Conservation (phyloP, 208 protist species). For the Leishmania aethiopica region DNA sequence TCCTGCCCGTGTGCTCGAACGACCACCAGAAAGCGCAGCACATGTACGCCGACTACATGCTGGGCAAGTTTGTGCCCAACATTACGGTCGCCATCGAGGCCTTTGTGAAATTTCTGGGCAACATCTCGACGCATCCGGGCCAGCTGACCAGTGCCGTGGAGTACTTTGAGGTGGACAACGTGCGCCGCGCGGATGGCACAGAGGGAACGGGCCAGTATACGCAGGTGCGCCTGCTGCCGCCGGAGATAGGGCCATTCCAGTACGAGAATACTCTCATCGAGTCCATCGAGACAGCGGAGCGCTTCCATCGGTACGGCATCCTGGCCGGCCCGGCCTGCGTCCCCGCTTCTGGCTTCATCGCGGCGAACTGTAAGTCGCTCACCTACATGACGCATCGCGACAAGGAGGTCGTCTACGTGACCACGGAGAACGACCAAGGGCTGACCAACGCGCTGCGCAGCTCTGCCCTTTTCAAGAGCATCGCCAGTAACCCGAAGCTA, state of each 20-base stretch:
- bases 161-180: constrained; percentile 50
- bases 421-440: constrained; percentile 57
- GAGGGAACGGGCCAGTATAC: constrained; percentile 49
- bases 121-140: constrained; percentile 43
- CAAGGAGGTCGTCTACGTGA: constrained; percentile 69
- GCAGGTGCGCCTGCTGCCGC: constrained; percentile 73
- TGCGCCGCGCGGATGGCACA: constrained; percentile 23
- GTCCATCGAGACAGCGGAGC: constrained; percentile 60
- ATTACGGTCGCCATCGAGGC: constrained; percentile 77
- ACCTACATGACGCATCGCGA: constrained; percentile 65
- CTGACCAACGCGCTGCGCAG: constrained; percentile 41
- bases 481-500: constrained; percentile 52
- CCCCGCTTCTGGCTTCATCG: constrained; percentile 67
- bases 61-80: constrained; percentile 87
- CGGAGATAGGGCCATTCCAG: constrained; percentile 63
- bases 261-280: constrained; percentile 84
- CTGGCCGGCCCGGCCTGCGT: constrained; percentile 59
- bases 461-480: constrained; percentile 58
- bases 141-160: constrained; percentile 31
- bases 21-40: constrained; percentile 52
- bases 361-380: constrained; percentile 60
- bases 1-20: constrained; percentile 72
- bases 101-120: constrained; percentile 72
- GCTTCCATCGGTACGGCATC: constrained; percentile 77
- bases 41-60: constrained; percentile 71